Conservation (phyloP, 257 asterid species). For the Lantana camara region DNA sequence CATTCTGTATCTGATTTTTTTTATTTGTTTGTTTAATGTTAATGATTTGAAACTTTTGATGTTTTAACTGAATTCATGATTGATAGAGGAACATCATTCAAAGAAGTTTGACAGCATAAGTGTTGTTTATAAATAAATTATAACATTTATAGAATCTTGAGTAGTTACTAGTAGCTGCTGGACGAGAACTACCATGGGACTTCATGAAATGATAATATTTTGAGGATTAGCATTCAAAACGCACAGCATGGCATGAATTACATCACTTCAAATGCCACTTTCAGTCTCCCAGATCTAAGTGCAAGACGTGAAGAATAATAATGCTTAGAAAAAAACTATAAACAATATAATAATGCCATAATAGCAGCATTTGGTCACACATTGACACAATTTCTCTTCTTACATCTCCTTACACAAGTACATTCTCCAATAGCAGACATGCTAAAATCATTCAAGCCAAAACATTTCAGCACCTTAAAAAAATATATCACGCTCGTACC, state of each 20-base stretch:
- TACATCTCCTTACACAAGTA: slow-evolving; percentile 3
- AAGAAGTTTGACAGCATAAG: background rate
- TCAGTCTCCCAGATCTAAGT: background rate
- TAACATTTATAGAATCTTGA: background rate
- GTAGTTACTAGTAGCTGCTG: background rate
- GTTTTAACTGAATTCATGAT: background rate
- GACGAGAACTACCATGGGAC: background rate
- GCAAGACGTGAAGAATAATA: background rate
- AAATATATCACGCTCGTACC: background rate
- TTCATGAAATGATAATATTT: background rate
- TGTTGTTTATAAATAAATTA: background rate
- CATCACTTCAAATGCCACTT: background rate
- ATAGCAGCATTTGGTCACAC: background rate
- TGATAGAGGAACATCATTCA: background rate
- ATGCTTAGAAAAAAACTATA: background rate
- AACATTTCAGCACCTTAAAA: background rate
- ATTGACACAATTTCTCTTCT: background rate
- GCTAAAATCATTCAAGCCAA: background rate
- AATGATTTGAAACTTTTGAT: background rate
- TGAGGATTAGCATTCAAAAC: background rate
- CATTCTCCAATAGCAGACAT: background rate
- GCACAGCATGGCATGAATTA: background rate
- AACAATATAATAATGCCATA: background rate
- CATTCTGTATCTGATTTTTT: background rate
- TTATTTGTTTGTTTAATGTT: no score